Evolutionary conservation across 139 green algal species (phyloP), one percentile per base, ranked within the genome.

Genomic region (Coelastrella sp.): DNA sequence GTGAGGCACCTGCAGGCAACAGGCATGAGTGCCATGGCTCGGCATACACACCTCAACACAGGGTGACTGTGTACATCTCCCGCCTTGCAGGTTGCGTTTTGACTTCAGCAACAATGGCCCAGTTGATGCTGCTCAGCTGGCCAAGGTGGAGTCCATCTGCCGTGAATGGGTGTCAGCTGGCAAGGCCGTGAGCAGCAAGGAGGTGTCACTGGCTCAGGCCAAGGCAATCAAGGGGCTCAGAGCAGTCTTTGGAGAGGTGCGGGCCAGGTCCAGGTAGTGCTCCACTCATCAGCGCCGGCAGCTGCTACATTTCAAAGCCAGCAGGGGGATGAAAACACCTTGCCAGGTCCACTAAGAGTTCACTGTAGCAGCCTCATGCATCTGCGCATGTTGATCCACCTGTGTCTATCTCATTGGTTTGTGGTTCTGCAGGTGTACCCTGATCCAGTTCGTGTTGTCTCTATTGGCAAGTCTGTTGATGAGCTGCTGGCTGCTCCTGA

Each of bases 361-460:
- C 35, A 49, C 3, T 49, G 35, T 3, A 3, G 3, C 35, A 49
- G 35, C 35, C 35, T 49, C 35, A 3, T 49, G 35, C 35, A 49
- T 49, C 35, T 49, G 35, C 1, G 35, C 35, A 49, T 49, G 35
- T 49, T 49, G 35, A 49, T 3, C 35, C 35, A 49, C 35, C 3
- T 70, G 61, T 70, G 61, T 70, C 14, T 70, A 15, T 70, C 1
- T 70, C 15, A 14, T 14, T 76, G 7, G 17, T 76, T 49, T 17
- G 8, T 80, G n/a, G 60, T 4, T 27, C 10, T 74, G 73, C 90
- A 95, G 93, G 93, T 95, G 14, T 99, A 99, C 92, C 98, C 98
- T 8, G 98, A 99, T 91, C 98, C 98, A n/a, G 98, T 99, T 65
- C 95, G 98, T 49, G 98, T 99, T 19, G 97, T 99, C 15, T 95